Base-by-base conservation (phyloP, 1,284 basidiomycete species). In the Pulchroboletus neoregius region DNA sequence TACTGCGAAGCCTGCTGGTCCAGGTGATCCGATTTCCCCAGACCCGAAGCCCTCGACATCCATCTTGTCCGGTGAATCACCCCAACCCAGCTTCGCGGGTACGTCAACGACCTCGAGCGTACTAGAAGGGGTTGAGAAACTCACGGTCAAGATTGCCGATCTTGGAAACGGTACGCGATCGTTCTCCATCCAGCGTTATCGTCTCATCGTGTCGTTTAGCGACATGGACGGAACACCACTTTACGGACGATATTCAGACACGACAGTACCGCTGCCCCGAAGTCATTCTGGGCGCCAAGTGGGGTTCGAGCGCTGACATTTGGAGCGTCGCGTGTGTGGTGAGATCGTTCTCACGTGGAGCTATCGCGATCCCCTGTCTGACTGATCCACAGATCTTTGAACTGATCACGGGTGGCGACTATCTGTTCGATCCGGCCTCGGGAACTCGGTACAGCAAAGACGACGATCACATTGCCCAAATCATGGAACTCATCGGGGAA, bases 131-230 rank as follows among this genome's bases (percentile, higher is more conserved):
- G 44, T 52, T 38, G 94, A 97, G 67, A 83, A 86, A 62, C 96
- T 99, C 55, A 98, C 94, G 4, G 96, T 99, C 54, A 98, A 99
- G 77, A 98, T 99, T 65, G 95, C 95, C 27, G 96, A 99, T 75
- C 71, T 99, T 45, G 95, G 94, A 16, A 96, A 97, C 66, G 90
- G 85, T 86, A 52, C 33, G 80, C 58, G 35, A 37, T 46, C 23
- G 3, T 11, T 9, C 5, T 6, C 22, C 27, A 10, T 3, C 35
- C 12, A 27, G 16, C 36, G 0, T 15, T 10, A 16, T 20, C 42
- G 6, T 37, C 18, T 65, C 16, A 40, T 58, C 39, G 49, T 43
- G 10, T 35, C 16, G 16, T 47, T 23, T 45, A 84, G 84, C 85
- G 11, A 87, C 84, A 2, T 94, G 90, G 90, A 80, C 81, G 22